phyloP scores from a whole-genome alignment of 495 filamentous ascomycete species.

The Parachaetomium inaequale region DNA sequence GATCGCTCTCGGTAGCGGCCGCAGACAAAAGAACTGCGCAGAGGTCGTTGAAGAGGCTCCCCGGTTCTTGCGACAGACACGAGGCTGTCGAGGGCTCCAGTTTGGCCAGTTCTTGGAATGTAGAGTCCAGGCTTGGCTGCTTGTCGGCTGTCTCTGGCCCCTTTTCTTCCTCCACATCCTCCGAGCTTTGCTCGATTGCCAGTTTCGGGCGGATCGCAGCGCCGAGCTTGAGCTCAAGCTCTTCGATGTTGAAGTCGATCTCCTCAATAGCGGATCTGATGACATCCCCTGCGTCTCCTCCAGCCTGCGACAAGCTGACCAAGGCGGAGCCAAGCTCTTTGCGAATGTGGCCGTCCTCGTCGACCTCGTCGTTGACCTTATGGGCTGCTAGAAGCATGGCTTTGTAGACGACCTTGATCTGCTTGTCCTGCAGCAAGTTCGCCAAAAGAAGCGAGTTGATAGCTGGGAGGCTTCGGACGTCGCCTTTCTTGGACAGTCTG shows the following conservation, averaged over 20 bases:
- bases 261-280: constrained; percentile 58
- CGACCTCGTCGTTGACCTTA: constrained; percentile 45
- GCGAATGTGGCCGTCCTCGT: constrained; percentile 50
- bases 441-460: constrained; percentile 60
- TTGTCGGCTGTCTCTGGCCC: constrained; percentile 26
- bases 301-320: constrained; percentile 55
- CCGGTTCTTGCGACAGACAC: constrained; percentile 45
- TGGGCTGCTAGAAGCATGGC: constrained; percentile 57
- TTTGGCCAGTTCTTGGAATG: constrained; percentile 34
- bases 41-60: constrained; percentile 51
- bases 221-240: constrained; percentile 67
- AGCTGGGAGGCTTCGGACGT: constrained; percentile 51
- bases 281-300: constrained; percentile 51
- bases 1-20: constrained; percentile 44
- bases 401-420: constrained; percentile 58
- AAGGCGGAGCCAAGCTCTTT: constrained; percentile 61
- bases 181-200: constrained; percentile 33
- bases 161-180: constrained; percentile 54
- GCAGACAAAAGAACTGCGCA: constrained; percentile 61
- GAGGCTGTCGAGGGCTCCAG: constrained; percentile 40
- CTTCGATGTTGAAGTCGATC: constrained; percentile 60
- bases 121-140: constrained; percentile 22
- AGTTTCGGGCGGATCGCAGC: constrained; percentile 54
- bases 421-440: constrained; percentile 57
- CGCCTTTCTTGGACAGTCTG: constrained; percentile 59